A percentile compares a stretch with the other conserved stretches of the same genome.
Conservation (phyloP, 805 yeast genomes). For the Zygoascus ofunaensis region DNA sequence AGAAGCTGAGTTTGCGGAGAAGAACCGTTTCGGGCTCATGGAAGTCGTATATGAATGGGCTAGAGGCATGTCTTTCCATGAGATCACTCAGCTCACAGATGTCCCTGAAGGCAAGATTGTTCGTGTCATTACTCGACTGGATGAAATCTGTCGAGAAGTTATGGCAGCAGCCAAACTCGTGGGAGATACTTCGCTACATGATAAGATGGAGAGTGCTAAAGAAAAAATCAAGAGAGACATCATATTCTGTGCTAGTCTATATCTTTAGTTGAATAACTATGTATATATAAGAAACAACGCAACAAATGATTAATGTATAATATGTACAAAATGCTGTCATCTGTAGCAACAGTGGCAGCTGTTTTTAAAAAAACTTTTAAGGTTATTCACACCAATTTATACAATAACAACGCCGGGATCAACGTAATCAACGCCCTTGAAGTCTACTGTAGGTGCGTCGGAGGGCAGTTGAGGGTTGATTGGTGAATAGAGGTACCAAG, state of each 20-base stretch:
- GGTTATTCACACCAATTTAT: too few relatives aligned
- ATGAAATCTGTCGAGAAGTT: conserved; percentile 91
- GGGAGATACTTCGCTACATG: conserved; percentile 84
- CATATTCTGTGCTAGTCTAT: conserved; percentile 92
- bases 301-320: too few relatives aligned
- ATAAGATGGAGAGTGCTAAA: conserved; percentile 86
- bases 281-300: too few relatives aligned
- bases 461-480: conserved; percentile 54
- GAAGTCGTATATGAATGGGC: conserved; percentile 99
- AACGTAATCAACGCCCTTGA: conserved; percentile 18
- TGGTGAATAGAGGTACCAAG: conserved; percentile 89
- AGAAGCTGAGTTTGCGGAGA: conserved; percentile 74
- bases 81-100: conserved; percentile 78
- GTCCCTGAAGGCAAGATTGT: conserved; percentile 97
- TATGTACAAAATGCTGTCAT: too few relatives aligned
- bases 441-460: conserved; percentile 29
- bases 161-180: conserved; percentile 88
- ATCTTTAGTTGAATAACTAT: conserved; percentile 50
- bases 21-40: conserved; percentile 79
- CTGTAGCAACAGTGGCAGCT: too few relatives aligned
- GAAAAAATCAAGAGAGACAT: conserved; percentile 93
- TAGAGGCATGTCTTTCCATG: conserved; percentile 81
- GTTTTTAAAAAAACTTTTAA: too few relatives aligned
- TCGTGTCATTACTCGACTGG: conserved; percentile 86
- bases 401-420: conserved; percentile 28